Conservation (phyloP, 2,329 filamentous ascomycete genomes). For the Rhynchosporium secalis region DNA sequence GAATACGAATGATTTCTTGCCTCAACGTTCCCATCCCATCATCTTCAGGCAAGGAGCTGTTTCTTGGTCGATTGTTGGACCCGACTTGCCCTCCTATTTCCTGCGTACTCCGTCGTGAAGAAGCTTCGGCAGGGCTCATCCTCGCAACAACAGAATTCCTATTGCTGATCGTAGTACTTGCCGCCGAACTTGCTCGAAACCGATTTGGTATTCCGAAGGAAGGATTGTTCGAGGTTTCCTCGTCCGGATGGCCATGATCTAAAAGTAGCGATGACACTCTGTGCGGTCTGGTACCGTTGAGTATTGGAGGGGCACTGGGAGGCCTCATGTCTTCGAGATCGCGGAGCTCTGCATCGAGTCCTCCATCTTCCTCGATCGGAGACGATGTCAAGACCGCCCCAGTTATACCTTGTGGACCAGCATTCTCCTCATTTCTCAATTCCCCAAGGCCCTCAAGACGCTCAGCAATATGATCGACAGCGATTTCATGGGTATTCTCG, state of each 20-base stretch:
- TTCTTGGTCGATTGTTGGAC: slow-evolving; percentile 27
- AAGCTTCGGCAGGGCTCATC: slow-evolving; percentile 32
- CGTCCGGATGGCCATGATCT: slow-evolving; percentile 27
- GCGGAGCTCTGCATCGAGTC: slow-evolving; percentile 31
- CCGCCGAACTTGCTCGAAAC: slow-evolving; percentile 31
- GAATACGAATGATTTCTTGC: slow-evolving; percentile 67
- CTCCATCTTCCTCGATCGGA: slow-evolving; percentile 32
- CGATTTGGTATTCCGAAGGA: slow-evolving; percentile 31
- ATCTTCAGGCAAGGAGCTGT: slow-evolving; percentile 59
- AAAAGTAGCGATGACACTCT: slow-evolving; percentile 27
- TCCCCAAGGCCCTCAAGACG: slow-evolving; percentile 22
- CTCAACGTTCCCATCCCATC: slow-evolving; percentile 74
- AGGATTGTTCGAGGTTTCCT: slow-evolving; percentile 35
- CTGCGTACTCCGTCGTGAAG: slow-evolving; percentile 31
- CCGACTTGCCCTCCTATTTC: slow-evolving; percentile 22
- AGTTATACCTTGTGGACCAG: slow-evolving; percentile 19
- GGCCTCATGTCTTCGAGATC: slow-evolving; percentile 20
- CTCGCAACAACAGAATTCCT: slow-evolving; percentile 20
- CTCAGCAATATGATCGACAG: slow-evolving; percentile 34
- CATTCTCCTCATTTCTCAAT: slow-evolving; percentile 1
- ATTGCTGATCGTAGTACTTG: slow-evolving; percentile 22
- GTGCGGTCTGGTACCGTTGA: slow-evolving; percentile 21
- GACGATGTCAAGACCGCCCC: slow-evolving; percentile 30
- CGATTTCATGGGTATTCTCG: slow-evolving; percentile 28
- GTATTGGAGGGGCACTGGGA: slow-evolving; percentile 16